Percentiles rank a stretch among this genome's conserved stretches.
Evolutionary conservation across 192 early-diverging fungal genomes (phyloP).

Genomic region (Dispira parvispora): DNA sequence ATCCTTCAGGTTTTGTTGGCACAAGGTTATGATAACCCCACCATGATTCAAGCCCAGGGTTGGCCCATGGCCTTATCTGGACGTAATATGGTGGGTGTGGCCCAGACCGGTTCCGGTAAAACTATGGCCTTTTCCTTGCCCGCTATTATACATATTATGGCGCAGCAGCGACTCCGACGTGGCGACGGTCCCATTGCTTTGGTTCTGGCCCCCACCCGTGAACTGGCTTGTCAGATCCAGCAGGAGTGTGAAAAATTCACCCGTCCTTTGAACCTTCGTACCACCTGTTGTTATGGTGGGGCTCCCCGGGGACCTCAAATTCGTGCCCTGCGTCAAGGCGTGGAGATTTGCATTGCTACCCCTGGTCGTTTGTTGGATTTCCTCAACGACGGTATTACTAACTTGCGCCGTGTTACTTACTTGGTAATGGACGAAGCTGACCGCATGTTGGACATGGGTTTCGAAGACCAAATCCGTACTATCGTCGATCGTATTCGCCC

Average conservation of each 20-base stretch:
- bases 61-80: constrained; percentile 98
- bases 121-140: constrained; percentile 89
- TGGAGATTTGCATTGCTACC: constrained; percentile 94
- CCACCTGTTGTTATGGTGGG: constrained; percentile 92
- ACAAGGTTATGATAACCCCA: constrained; percentile 75
- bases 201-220: constrained; percentile 90
- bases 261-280: constrained; percentile 70
- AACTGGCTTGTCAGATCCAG: constrained; percentile 94
- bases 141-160: constrained; percentile 96
- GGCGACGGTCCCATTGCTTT: constrained; percentile 96
- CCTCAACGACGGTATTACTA: constrained; percentile 74
- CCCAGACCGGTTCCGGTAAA: constrained; percentile 83
- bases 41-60: constrained; percentile 90
- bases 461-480: constrained; percentile 95
- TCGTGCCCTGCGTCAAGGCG: constrained; percentile 64
- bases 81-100: constrained; percentile 84
- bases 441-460: constrained; percentile 98
- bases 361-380: constrained; percentile 97
- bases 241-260: constrained; percentile 91
- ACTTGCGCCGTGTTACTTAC: constrained; percentile 87
- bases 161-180: constrained; percentile 76
- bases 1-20: constrained; percentile 73
- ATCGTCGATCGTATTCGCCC: constrained; percentile 95
- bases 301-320: constrained; percentile 83
- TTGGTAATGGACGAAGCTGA: constrained; percentile 98